Evolutionary conservation across 768 basidiomycete species (phyloP).

Genomic region (Trametes cubensis): DNA sequence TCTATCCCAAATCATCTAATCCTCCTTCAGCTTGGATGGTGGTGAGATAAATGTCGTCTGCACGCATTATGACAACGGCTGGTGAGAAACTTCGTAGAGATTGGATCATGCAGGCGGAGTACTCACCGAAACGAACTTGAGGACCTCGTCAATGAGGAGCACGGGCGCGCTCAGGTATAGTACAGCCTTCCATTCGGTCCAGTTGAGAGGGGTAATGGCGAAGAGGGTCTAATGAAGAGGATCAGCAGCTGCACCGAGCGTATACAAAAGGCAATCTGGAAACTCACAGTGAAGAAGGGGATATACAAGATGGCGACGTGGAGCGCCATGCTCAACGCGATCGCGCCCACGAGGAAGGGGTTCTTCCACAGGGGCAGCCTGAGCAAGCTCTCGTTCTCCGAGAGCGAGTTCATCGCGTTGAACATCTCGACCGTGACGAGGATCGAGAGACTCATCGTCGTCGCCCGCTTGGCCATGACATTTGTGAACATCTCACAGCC

Average conservation of each 20-base stretch:
- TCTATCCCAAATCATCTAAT: constrained; percentile 21
- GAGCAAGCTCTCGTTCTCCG: constrained; percentile 93
- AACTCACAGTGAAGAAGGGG: constrained; percentile 89
- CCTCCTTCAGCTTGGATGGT: constrained; percentile 46
- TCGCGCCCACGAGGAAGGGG: constrained; percentile 86
- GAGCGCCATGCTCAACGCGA: constrained; percentile 87
- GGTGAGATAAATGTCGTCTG: constrained; percentile 63
- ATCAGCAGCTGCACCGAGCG: constrained; percentile 1
- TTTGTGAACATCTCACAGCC: constrained; percentile 97
- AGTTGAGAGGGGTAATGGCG: constrained; percentile 92
- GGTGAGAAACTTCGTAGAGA: background rate
- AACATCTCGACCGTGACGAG: constrained; percentile 97
- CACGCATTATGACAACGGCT: background rate
- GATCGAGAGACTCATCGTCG: constrained; percentile 95
- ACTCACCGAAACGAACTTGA: constrained; percentile 82
- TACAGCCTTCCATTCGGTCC: constrained; percentile 94
- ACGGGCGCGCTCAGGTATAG: constrained; percentile 87
- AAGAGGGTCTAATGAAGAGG: constrained; percentile 64
- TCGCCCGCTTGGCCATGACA: constrained; percentile 80
- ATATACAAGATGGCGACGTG: constrained; percentile 97
- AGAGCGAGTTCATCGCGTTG: constrained; percentile 97
- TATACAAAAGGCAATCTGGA: background rate
- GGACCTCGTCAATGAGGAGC: constrained; percentile 82
- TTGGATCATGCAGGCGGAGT: background rate
- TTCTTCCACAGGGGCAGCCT: constrained; percentile 93